Evolutionary conservation across 2,329 filamentous ascomycete species (phyloP).

Genomic region (Exophiala mesophila): DNA sequence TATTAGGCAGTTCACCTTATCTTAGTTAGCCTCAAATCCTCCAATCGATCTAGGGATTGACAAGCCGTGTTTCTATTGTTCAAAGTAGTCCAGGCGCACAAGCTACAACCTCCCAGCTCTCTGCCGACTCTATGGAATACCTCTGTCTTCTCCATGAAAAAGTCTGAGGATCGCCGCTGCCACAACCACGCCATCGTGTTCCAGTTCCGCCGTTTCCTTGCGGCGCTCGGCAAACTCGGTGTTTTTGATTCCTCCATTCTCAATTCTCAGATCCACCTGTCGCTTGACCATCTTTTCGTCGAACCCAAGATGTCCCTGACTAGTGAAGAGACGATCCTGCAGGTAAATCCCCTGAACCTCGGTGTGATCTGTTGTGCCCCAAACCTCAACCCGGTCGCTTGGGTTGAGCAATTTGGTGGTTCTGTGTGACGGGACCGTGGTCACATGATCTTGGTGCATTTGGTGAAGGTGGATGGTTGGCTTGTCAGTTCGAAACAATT

Average conservation of each 20-base stretch:
- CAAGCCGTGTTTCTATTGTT: too few species aligned
- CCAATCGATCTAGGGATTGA: too few species aligned
- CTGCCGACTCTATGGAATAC: slow-evolving; percentile 28
- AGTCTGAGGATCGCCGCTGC: slow-evolving; percentile 40
- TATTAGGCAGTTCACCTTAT: too few species aligned
- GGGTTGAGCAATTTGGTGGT: slow-evolving; percentile 34
- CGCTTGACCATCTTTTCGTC: slow-evolving; percentile 43
- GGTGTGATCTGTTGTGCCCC: slow-evolving; percentile 43
- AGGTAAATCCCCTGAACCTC: slow-evolving; percentile 45
- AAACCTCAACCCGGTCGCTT: slow-evolving; percentile 45
- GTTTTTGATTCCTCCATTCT: slow-evolving; percentile 39
- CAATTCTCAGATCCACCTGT: slow-evolving; percentile 41
- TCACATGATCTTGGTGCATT: slow-evolving; percentile 46
- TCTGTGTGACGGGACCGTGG: slow-evolving; percentile 28
- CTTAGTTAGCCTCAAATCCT: too few species aligned
- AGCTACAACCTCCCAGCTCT: too few species aligned
- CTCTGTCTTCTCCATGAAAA: slow-evolving; percentile 48
- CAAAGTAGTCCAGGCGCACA: too few species aligned
- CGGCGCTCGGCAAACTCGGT: slow-evolving; percentile 35
- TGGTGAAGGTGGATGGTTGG: slow-evolving; percentile 40
- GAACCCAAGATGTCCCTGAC: slow-evolving; percentile 45
- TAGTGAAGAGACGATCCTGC: slow-evolving; percentile 42
- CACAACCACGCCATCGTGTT: slow-evolving; percentile 38
- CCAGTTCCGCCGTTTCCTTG: slow-evolving; percentile 36
- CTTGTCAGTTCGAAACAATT: slow-evolving; percentile 37